phyloP scores from a whole-genome alignment of 1,139 yeast genomes.

The Diutina ranongensis region DNA sequence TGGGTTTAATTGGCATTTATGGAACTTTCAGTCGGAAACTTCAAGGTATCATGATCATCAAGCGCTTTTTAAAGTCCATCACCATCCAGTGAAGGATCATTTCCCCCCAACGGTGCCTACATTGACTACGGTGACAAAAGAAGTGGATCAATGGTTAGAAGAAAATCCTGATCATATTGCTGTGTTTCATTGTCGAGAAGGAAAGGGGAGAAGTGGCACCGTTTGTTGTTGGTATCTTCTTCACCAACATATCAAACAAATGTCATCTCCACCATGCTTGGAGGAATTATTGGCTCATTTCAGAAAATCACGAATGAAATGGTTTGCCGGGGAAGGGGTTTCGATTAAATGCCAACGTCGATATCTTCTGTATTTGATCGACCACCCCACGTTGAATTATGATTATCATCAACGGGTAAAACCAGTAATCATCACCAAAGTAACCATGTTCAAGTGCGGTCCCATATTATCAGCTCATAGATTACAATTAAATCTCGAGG shows the following conservation, averaged over 20 bases:
- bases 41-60: not conserved
- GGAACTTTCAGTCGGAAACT: not conserved
- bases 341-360: not conserved
- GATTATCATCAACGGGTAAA: not conserved
- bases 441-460: no score
- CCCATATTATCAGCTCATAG: no score
- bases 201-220: slow-evolving; percentile 5
- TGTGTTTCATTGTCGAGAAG: slow-evolving; percentile 1
- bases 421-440: not conserved
- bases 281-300: not conserved
- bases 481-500: no score
- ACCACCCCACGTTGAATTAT: not conserved
- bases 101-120: not conserved
- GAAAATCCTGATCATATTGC: not conserved
- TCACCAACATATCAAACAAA: not conserved
- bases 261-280: not conserved
- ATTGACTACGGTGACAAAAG: not conserved
- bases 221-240: slow-evolving; percentile 5
- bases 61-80: not conserved
- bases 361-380: not conserved
- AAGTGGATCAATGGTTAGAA: not conserved
- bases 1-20: slow-evolving; percentile 1
- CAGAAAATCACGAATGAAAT: not conserved
- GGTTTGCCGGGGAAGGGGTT: slow-evolving; percentile 4
- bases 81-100: not conserved